Conservation (phyloP, 2,329 filamentous ascomycete species). For the Penicillium griseofulvum region DNA sequence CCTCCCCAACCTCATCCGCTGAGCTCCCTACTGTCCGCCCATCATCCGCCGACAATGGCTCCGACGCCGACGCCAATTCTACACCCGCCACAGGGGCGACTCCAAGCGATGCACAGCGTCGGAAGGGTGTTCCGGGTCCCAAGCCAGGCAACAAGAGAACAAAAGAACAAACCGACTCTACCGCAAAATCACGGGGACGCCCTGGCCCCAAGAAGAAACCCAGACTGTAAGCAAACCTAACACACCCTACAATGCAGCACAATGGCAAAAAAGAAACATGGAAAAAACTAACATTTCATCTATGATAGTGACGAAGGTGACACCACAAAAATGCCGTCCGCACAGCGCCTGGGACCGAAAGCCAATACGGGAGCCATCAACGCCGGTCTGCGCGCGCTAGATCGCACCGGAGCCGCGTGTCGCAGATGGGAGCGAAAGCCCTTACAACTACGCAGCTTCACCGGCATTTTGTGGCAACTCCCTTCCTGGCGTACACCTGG, state of each 20-base stretch:
- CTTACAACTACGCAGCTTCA: slow-evolving; percentile 88
- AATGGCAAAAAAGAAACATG: background rate
- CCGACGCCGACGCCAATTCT: slow-evolving; percentile 39
- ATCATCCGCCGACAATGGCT: slow-evolving; percentile 43
- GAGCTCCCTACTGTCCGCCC: slow-evolving; percentile 35
- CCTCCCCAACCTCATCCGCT: slow-evolving; percentile 39
- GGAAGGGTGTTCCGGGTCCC: slow-evolving; percentile 71
- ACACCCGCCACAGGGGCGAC: slow-evolving; percentile 43
- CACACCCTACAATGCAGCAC: background rate
- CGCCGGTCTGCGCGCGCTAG: slow-evolving; percentile 87
- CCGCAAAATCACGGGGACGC: slow-evolving; percentile 68
- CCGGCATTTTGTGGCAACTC: slow-evolving; percentile 78
- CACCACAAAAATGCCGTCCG: slow-evolving; percentile 35
- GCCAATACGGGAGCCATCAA: slow-evolving; percentile 98
- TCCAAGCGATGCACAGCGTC: slow-evolving; percentile 57
- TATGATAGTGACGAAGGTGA: slow-evolving; percentile 51
- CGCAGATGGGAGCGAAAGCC: slow-evolving; percentile 84
- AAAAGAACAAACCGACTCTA: slow-evolving; percentile 42
- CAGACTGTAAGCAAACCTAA: slow-evolving; percentile 69
- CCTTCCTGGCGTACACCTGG: slow-evolving; percentile 70
- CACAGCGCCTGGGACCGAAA: slow-evolving; percentile 89
- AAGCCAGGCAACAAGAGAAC: slow-evolving; percentile 63
- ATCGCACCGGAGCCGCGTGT: slow-evolving; percentile 87
- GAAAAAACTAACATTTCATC: background rate
- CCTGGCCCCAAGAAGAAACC: slow-evolving; percentile 97